Percentiles rank a stretch among this genome's conserved stretches.
Conservation (phyloP, 768 basidiomycete species). For the Tylopilus sp. region DNA sequence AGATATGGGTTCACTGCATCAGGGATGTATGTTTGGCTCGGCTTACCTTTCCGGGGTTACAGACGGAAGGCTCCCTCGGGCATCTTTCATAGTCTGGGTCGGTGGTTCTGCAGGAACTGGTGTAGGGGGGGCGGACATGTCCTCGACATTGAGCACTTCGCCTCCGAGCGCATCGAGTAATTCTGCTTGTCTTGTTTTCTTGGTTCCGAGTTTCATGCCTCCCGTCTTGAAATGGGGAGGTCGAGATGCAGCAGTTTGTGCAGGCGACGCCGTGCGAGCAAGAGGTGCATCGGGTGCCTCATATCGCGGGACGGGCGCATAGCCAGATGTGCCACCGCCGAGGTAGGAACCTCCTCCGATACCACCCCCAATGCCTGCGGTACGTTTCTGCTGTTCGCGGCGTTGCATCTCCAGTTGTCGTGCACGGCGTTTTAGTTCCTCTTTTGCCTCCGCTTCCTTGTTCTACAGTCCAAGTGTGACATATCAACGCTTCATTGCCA, state of each 20-base stretch:
- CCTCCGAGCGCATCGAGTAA: slow-evolving; percentile 84
- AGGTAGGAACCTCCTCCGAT: slow-evolving; percentile 56
- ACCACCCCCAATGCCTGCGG: slow-evolving; percentile 43
- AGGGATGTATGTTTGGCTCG: neutral
- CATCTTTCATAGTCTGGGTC: slow-evolving; percentile 40
- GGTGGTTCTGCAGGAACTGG: slow-evolving; percentile 48
- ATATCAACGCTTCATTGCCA: neutral
- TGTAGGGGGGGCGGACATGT: slow-evolving; percentile 47
- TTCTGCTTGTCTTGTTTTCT: slow-evolving; percentile 88
- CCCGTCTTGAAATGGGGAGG: slow-evolving; percentile 86
- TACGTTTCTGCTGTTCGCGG: slow-evolving; percentile 84
- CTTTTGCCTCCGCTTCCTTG: slow-evolving; percentile 99
- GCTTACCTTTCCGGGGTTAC: slow-evolving; percentile 74
- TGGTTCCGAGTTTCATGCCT: slow-evolving; percentile 95
- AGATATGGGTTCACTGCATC: neutral
- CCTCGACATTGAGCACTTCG: slow-evolving; percentile 57
- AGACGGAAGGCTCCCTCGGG: slow-evolving; percentile 64
- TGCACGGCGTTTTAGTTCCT: slow-evolving; percentile 95
- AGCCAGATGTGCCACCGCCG: slow-evolving; percentile 66
- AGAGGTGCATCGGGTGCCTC: slow-evolving; percentile 58
- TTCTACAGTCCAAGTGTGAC: slow-evolving; percentile 48
- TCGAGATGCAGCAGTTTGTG: slow-evolving; percentile 48
- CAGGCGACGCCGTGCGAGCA: slow-evolving; percentile 40
- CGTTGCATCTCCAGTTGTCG: slow-evolving; percentile 98
- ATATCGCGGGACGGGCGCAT: slow-evolving; percentile 68